Conservation (phyloP, 2,329 filamentous ascomycete species). For the Cladophialophora exuberans region DNA sequence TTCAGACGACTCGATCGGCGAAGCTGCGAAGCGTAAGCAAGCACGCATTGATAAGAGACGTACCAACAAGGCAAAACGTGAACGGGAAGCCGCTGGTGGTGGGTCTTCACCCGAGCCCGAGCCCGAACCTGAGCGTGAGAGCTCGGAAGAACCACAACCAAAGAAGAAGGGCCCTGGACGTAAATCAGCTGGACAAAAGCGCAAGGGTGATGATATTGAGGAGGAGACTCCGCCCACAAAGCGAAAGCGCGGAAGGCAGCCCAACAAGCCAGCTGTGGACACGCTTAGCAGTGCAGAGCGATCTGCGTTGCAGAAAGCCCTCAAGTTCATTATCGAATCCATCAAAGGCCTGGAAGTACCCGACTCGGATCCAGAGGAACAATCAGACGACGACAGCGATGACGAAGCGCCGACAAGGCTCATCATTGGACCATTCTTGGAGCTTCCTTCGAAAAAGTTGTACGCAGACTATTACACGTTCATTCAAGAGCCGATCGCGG, state of each 20-base stretch:
- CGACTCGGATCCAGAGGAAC: slow-evolving; percentile 55
- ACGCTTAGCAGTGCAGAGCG: slow-evolving; percentile 72
- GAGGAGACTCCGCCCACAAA: slow-evolving; percentile 77
- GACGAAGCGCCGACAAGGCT: slow-evolving; percentile 67
- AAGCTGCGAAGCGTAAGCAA: slow-evolving; percentile 86
- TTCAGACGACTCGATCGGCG: slow-evolving; percentile 91
- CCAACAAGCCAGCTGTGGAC: slow-evolving; percentile 66
- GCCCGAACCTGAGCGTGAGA: slow-evolving; percentile 76
- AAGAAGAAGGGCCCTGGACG: slow-evolving; percentile 72
- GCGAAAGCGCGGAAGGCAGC: slow-evolving; percentile 73
- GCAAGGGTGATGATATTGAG: slow-evolving; percentile 77
- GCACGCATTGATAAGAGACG: slow-evolving; percentile 80
- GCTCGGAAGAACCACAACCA: slow-evolving; percentile 64
- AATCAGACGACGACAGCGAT: slow-evolving; percentile 55
- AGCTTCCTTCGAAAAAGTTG: slow-evolving; percentile 82
- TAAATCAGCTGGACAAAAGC: slow-evolving; percentile 79
- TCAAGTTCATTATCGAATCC: slow-evolving; percentile 75
- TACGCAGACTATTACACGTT: slow-evolving; percentile 96
- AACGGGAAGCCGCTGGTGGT: slow-evolving; percentile 45
- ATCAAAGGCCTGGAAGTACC: slow-evolving; percentile 85
- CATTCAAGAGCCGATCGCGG: slow-evolving; percentile 90
- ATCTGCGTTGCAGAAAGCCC: slow-evolving; percentile 74
- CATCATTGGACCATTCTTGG: slow-evolving; percentile 92
- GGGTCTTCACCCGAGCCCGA: slow-evolving; percentile 80
- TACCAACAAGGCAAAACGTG: slow-evolving; percentile 71